Evolutionary conservation across 352 stramenopile genomes (phyloP), one percentile per base, ranked within the genome.

Genomic region (Globisporangium megalacanthum): DNA sequence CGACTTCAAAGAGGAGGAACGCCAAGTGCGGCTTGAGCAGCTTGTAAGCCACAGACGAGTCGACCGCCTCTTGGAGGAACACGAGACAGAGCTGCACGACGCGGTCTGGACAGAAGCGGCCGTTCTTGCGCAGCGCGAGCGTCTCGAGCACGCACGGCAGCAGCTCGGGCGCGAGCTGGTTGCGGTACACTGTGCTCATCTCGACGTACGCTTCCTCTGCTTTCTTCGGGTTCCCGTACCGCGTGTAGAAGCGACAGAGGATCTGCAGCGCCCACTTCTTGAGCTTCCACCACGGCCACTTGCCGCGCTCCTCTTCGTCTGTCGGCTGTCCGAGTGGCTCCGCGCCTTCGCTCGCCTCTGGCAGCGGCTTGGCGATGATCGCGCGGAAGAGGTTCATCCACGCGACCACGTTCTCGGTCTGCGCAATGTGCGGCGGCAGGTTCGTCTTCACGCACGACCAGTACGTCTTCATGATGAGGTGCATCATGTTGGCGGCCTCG

Each of bases 261-360:
- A 99, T 98, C 77, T 98, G 95, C 42, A 97, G 64, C n/a, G 89
- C 73, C 96, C 96, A 99, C 82, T 99, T 99, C 72, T 99, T 99
- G 14, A 97, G 79, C 79, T 99, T 99, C 96, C 96, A 99, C 92
- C 94, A 98, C 11, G 94, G 86, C 94, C 92, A 98, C 44, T 88
- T 79, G 58, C 92, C 88, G 31, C 95, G 81, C 62, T 98, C 95
- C 52, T 98, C 94, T 35, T 96, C 78, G 29, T 92, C 77, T 10
- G 66, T 91, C 0, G 96, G 96, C 69, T 99, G 95, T 37, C 86
- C 83, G 20, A 72, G 65, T 3, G 94, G 92, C 68, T 93, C 78
- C 3, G 68, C 70, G 14, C 79, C 80, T 52, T 94, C 84, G 25
- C 60, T 75, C 14, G 89, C 89, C 59, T 98, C 95, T 0, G 91